These are phyloP conservation scores for Diutina catenulata DNA, from an alignment of 1,139 yeast genomes.

Conservation along the genomic window DNA sequence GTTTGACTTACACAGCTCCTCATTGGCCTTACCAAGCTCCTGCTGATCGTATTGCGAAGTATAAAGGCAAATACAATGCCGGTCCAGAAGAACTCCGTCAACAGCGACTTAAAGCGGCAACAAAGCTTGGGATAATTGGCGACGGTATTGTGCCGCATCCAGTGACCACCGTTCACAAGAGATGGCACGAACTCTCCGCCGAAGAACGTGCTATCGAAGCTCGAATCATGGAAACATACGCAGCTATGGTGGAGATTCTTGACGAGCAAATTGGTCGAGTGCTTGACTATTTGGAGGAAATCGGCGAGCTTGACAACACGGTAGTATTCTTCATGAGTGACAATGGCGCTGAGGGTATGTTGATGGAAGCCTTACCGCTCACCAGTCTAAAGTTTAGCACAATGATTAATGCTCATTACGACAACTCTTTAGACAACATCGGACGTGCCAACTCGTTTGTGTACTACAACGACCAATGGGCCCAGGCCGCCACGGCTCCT, in stretches of 20 bases:
- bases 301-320: conserved; percentile 38
- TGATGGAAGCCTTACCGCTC: conserved; percentile 41
- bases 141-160: conserved; percentile 33
- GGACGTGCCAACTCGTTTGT: conserved; percentile 38
- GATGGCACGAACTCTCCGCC: conserved; percentile 29
- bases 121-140: conserved; percentile 32
- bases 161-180: conserved; percentile 25
- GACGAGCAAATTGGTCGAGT: conserved; percentile 40
- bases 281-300: conserved; percentile 22
- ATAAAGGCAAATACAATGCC: conserved; percentile 34
- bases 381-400: conserved; percentile 16
- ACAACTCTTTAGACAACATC: conserved; percentile 34
- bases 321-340: conserved; percentile 46
- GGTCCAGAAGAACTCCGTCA: conserved; percentile 36
- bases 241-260: conserved; percentile 48
- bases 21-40: conserved; percentile 58
- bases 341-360: conserved; percentile 51
- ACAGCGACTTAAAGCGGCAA: conserved; percentile 26
- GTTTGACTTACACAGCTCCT: conserved; percentile 46
- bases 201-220: conserved; percentile 24
- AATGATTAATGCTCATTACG: conserved; percentile 21
- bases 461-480: conserved; percentile 50
- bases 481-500: conserved; percentile 36
- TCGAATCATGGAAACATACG: conserved; percentile 42
- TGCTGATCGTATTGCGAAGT: conserved; percentile 30